These are phyloP conservation scores for Cinnamomum micranthum DNA, from an alignment of 164 flowering plant species.

Conservation along the genomic window DNA sequence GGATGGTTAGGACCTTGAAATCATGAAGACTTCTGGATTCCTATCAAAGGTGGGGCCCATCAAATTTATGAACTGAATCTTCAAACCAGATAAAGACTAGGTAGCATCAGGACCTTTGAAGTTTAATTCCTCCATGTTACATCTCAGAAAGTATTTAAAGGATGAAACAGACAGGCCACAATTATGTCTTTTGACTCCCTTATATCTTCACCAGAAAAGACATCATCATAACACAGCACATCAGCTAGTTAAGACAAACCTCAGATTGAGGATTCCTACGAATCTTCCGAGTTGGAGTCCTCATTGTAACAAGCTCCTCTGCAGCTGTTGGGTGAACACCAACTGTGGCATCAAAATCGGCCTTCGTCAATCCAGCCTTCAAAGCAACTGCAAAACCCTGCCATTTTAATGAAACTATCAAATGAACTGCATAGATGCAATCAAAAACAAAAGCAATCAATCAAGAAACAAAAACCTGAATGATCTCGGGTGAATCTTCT, in stretches of 20 bases:
- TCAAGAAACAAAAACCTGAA: conserved; percentile 53
- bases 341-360: conserved; percentile 84
- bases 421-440: conserved; percentile 9
- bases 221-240: neutral
- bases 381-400: conserved; percentile 97
- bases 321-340: conserved; percentile 97
- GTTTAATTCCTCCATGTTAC: neutral
- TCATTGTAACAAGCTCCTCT: conserved; percentile 94
- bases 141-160: neutral
- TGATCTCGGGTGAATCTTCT: conserved; percentile 82
- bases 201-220: neutral
- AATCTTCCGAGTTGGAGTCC: conserved; percentile 78
- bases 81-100: neutral
- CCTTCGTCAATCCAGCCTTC: conserved; percentile 79
- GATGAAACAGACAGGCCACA: neutral
- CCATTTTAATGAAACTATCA: conserved; percentile 6
- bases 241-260: conserved; percentile 38
- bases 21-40: neutral
- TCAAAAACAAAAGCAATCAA: neutral
- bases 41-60: neutral
- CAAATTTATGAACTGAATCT: neutral
- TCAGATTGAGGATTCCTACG: conserved; percentile 43
- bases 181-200: neutral
- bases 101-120: neutral
- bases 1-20: neutral